Percentiles rank a stretch among this genome's conserved stretches.
Evolutionary conservation across 2,329 filamentous ascomycete genomes (phyloP).

Genomic region (Phialophora verrucosa): DNA sequence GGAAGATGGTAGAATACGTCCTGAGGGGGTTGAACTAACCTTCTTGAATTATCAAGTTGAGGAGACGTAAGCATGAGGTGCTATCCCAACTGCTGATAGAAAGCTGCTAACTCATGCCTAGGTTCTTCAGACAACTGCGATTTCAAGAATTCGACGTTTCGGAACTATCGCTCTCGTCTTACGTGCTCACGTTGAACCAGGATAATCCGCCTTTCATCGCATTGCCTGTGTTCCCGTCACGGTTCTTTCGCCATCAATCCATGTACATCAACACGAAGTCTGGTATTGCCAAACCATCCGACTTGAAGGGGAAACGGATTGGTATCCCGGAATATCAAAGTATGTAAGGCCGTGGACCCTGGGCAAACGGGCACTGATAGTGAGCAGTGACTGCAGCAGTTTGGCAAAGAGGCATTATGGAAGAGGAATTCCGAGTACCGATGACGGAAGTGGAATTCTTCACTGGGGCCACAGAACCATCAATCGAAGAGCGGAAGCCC

Average conservation of each 20-base stretch:
- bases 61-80: conserved; percentile 16
- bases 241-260: conserved; percentile 31
- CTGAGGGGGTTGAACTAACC: conserved; percentile 44
- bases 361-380: not conserved
- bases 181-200: conserved; percentile 30
- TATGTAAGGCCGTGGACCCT: not conserved
- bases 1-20: conserved; percentile 40
- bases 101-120: not conserved
- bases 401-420: conserved; percentile 36
- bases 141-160: conserved; percentile 40
- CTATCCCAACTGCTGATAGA: too few relatives aligned
- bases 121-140: conserved; percentile 21
- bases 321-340: not conserved
- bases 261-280: conserved; percentile 20
- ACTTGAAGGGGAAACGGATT: conserved; percentile 32
- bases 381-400: conserved; percentile 37
- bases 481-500: conserved; percentile 18
- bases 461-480: conserved; percentile 16
- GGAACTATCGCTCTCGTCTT: conserved; percentile 39
- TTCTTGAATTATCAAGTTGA: conserved; percentile 39
- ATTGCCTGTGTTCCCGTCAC: conserved; percentile 40
- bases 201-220: conserved; percentile 37
- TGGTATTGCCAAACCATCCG: conserved; percentile 27
- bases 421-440: conserved; percentile 35
- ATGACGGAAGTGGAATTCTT: conserved; percentile 28